phyloP scores from a whole-genome alignment of 345 rosid species.

The Citropsis articulata region DNA sequence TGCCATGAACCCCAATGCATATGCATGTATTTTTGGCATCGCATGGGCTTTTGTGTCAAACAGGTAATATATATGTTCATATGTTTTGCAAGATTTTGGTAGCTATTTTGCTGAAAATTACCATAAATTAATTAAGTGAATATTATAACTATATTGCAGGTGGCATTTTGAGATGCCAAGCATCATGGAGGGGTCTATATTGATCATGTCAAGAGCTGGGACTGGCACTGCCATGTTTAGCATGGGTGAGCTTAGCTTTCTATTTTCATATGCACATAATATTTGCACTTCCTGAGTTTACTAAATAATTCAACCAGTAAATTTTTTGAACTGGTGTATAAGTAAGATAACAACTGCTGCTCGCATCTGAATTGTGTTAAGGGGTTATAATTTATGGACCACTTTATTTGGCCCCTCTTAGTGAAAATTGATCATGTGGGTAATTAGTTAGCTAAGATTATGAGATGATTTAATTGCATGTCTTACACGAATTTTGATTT shows the following conservation, averaged over 20 bases:
- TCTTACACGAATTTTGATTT: not conserved
- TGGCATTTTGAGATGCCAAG: slow-evolving; percentile 82
- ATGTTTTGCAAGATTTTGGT: not conserved
- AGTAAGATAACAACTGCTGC: too few relatives aligned
- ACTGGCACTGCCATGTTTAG: slow-evolving; percentile 96
- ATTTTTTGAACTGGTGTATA: too few relatives aligned
- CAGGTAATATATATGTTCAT: slow-evolving; percentile 32
- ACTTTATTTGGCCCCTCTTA: too few relatives aligned
- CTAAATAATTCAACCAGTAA: too few relatives aligned
- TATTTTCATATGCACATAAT: not conserved
- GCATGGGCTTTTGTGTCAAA: slow-evolving; percentile 72
- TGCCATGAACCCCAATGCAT: slow-evolving; percentile 61
- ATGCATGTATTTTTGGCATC: slow-evolving; percentile 70
- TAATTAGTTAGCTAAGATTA: too few relatives aligned
- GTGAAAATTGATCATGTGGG: too few relatives aligned
- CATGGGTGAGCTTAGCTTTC: slow-evolving; percentile 53
- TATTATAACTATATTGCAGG: slow-evolving; percentile 31
- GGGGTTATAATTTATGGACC: too few relatives aligned
- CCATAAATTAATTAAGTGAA: not conserved
- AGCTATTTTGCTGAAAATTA: not conserved
- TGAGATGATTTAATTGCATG: too few relatives aligned
- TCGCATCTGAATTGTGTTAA: too few relatives aligned
- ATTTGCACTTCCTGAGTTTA: too few relatives aligned
- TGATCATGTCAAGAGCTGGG: slow-evolving; percentile 87
- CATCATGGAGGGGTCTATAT: slow-evolving; percentile 67